phyloP scores from a whole-genome alignment of 2,329 filamentous ascomycete genomes.

The Lecanicillium sp. region DNA sequence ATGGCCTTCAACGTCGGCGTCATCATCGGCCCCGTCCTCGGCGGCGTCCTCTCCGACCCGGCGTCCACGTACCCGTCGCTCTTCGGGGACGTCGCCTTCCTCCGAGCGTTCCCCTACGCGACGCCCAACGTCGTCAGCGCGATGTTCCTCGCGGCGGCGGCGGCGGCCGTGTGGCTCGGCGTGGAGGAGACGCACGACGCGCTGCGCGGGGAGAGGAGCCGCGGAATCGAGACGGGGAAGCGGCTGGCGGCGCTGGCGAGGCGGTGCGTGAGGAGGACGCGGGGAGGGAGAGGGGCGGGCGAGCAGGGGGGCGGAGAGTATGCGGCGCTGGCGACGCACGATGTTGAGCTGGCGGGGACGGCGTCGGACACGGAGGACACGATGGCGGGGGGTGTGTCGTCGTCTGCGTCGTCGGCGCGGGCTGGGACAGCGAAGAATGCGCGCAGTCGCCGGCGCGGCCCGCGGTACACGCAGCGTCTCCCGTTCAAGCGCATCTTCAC shows the following conservation, averaged over 20 bases:
- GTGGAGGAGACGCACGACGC: constrained; percentile 49
- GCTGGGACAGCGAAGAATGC: neutral
- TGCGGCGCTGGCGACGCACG: constrained; percentile 18
- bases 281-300: neutral
- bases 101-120: constrained; percentile 47
- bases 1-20: constrained; percentile 70
- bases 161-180: constrained; percentile 41
- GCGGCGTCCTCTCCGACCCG: constrained; percentile 63
- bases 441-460: constrained; percentile 6
- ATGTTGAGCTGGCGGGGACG: constrained; percentile 19
- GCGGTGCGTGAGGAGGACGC: constrained; percentile 16
- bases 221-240: constrained; percentile 36
- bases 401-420: neutral
- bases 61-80: constrained; percentile 49
- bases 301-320: constrained; percentile 20
- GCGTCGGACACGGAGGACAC: constrained; percentile 7
- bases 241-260: constrained; percentile 27
- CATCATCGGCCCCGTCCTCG: constrained; percentile 63
- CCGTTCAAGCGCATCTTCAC: constrained; percentile 51
- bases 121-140: constrained; percentile 49
- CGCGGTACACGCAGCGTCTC: constrained; percentile 41
- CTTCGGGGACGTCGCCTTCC: constrained; percentile 42
- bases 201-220: constrained; percentile 32
- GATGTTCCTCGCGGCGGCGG: constrained; percentile 38
- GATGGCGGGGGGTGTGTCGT: neutral